These are phyloP conservation scores for Umbilicus rupestris DNA, from an alignment of 164 flowering plant genomes.

Conservation along the genomic window DNA sequence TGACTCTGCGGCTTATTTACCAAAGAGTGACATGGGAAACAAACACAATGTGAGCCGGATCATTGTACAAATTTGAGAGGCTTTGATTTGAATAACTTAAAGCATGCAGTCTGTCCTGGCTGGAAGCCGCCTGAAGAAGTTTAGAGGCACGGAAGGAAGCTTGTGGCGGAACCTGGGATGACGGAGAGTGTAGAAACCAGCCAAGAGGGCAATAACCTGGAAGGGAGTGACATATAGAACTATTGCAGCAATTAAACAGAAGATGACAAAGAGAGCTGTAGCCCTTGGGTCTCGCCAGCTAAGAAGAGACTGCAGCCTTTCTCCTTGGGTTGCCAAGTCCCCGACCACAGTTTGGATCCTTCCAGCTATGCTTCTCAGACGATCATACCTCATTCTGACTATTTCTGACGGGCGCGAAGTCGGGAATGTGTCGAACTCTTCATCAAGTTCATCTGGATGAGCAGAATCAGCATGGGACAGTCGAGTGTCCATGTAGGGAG, in stretches of 20 bases:
- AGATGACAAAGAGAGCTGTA: conserved; percentile 34
- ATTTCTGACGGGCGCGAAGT: conserved; percentile 30
- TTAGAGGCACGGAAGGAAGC: conserved; percentile 42
- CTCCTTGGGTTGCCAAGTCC: conserved; percentile 41
- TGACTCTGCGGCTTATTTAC: too few relatives aligned
- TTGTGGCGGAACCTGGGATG: conserved; percentile 40
- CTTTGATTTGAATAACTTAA: conserved; percentile 12
- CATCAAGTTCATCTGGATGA: conserved; percentile 40
- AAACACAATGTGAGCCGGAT: too few relatives aligned
- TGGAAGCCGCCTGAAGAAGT: conserved; percentile 42
- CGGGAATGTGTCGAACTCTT: conserved; percentile 40
- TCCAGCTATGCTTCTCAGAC: conserved; percentile 38
- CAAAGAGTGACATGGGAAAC: too few relatives aligned
- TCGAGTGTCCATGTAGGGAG: conserved; percentile 50
- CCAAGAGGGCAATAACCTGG: conserved; percentile 32
- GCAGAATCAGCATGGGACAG: conserved; percentile 37
- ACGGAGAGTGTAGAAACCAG: conserved; percentile 37
- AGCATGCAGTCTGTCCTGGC: conserved; percentile 49
- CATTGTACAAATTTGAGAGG: not conserved
- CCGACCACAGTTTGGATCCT: conserved; percentile 39
- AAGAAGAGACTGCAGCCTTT: conserved; percentile 39
- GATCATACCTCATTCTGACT: conserved; percentile 35
- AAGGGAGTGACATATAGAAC: conserved; percentile 33
- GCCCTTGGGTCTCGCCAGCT: conserved; percentile 52
- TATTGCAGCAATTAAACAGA: conserved; percentile 39